Evolutionary conservation across 2,329 filamentous ascomycete genomes (phyloP).

Genomic region (Rhinocladiella similis): DNA sequence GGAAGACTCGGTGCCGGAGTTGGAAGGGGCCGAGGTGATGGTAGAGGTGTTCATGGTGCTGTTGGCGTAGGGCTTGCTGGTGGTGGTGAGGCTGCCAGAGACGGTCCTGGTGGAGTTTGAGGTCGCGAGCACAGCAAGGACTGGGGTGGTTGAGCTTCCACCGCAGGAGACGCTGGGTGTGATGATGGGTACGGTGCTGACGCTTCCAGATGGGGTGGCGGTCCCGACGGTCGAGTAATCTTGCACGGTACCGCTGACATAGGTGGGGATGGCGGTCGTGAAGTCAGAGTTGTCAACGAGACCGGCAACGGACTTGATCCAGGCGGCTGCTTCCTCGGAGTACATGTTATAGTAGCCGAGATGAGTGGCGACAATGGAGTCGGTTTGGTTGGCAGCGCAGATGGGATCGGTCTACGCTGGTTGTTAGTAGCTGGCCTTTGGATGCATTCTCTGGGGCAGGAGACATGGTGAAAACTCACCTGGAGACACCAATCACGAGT

Average conservation of each 20-base stretch:
- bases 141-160: neutral
- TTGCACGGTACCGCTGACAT: too few species aligned
- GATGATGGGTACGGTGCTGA: neutral
- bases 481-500: neutral
- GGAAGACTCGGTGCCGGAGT: too few species aligned
- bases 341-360: conserved; percentile 16
- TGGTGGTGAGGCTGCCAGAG: neutral
- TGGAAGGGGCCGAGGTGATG: too few species aligned
- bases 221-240: too few species aligned
- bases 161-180: neutral
- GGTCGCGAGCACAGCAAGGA: too few species aligned
- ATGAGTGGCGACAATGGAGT: conserved; percentile 2
- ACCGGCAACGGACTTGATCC: conserved; percentile 7
- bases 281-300: neutral
- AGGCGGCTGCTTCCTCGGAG: conserved; percentile 7
- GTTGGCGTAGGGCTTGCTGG: neutral
- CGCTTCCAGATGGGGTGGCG: too few species aligned
- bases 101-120: too few species aligned
- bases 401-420: neutral
- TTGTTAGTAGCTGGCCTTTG: too few species aligned
- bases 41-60: too few species aligned
- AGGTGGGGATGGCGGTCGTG: neutral
- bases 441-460: too few species aligned
- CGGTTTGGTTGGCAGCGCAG: neutral
- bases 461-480: too few species aligned